Evolutionary conservation across 257 asterid genomes (phyloP).

Genomic region (Ocimum tenuiflorum): DNA sequence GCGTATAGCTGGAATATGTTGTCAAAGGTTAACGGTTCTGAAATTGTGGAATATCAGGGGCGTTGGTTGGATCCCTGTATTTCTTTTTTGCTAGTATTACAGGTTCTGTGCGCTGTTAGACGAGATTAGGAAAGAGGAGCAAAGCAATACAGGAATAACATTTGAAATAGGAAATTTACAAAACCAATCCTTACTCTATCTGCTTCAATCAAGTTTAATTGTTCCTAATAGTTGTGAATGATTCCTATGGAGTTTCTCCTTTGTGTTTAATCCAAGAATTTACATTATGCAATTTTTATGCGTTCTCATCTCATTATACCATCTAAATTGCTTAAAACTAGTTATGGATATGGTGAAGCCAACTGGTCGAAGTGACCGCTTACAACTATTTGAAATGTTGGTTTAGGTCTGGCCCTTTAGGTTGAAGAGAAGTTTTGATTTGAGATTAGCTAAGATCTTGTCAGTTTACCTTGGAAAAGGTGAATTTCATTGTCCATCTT

Average conservation of each 20-base stretch:
- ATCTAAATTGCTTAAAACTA: not conserved
- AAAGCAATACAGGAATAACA: not conserved
- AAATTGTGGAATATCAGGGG: not conserved
- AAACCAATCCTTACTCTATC: not conserved
- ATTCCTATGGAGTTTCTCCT: not conserved
- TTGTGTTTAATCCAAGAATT: not conserved
- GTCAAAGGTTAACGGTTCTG: not conserved
- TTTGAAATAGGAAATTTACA: not conserved
- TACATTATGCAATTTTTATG: not conserved
- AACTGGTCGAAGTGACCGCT: not conserved
- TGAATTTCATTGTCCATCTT: not conserved
- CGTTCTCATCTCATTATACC: not conserved
- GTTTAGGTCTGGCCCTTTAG: not conserved
- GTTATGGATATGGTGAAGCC: not conserved
- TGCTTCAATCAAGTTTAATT: not conserved
- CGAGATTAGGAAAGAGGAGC: not conserved
- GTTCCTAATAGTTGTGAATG: not conserved
- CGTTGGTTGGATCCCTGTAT: not conserved
- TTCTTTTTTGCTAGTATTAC: not conserved
- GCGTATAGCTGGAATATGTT: not conserved
- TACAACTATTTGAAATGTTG: not conserved
- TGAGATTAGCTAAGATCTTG: constrained; percentile 2
- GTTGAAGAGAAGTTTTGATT: not conserved
- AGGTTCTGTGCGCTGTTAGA: not conserved
- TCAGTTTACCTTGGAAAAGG: not conserved